A percentile compares a stretch with the other conserved stretches of the same genome.
Conservation (phyloP, 176 grass and related monocot species). For the Carex littledalei region DNA sequence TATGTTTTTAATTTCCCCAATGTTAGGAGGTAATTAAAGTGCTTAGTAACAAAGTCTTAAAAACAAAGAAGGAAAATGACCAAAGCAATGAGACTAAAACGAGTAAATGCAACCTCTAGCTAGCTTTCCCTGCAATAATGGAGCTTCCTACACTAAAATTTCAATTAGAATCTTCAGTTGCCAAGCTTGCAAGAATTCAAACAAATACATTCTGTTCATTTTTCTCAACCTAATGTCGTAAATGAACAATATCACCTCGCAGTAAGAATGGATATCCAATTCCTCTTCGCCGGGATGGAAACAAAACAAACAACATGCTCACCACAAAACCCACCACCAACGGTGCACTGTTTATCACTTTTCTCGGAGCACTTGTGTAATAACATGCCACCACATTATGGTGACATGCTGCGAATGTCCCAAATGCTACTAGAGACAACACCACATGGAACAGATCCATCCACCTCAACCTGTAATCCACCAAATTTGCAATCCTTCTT, state of each 20-base stretch:
- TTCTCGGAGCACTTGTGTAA: conserved; percentile 52
- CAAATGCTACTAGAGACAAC: conserved; percentile 66
- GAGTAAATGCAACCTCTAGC: no score
- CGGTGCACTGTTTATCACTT: conserved; percentile 60
- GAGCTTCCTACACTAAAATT: no score
- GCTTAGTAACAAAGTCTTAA: no score
- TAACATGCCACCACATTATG: conserved; percentile 70
- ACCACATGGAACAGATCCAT: conserved; percentile 61
- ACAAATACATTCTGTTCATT: background rate
- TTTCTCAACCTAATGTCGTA: conserved; percentile 29
- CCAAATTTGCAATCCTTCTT: conserved; percentile 31
- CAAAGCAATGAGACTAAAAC: no score
- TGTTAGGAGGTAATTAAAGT: no score
- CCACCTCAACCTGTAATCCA: conserved; percentile 54
- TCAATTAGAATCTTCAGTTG: background rate
- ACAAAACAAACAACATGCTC: conserved; percentile 71
- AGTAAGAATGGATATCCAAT: conserved; percentile 86
- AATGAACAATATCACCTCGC: conserved; percentile 48
- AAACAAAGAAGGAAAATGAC: no score
- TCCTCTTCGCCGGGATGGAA: conserved; percentile 72
- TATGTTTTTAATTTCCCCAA: no score
- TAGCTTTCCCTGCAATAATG: no score
- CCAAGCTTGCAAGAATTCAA: background rate
- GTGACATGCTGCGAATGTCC: conserved; percentile 67
- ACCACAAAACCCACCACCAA: conserved; percentile 72